Percentiles rank a stretch among this genome's conserved stretches.
phyloP scores from a whole-genome alignment of 805 yeast species.

The Metschnikowia gelsemii region DNA sequence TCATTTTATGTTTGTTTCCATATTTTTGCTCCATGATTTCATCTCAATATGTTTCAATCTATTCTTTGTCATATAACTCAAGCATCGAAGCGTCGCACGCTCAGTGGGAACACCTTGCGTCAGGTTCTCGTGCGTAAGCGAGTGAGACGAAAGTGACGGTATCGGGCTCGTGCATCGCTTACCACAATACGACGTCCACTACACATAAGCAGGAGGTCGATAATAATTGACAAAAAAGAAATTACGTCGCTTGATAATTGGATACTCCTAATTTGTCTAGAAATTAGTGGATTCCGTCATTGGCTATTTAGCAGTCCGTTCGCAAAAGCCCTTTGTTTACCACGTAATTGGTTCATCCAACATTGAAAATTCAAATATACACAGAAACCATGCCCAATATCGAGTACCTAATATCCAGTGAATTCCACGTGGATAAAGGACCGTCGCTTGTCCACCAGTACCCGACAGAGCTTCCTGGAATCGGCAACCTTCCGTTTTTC shows the following conservation, averaged over 20 bases:
- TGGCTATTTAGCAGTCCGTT: too few relatives aligned
- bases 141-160: slow-evolving; percentile 1
- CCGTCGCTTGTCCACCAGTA: slow-evolving; percentile 61
- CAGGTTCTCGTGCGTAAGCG: slow-evolving; percentile 6
- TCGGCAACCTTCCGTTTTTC: slow-evolving; percentile 35
- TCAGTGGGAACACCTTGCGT: slow-evolving; percentile 1
- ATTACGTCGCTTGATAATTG: too few relatives aligned
- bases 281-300: too few relatives aligned
- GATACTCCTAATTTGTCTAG: too few relatives aligned
- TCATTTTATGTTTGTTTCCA: neutral
- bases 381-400: slow-evolving; percentile 36
- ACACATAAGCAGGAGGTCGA: too few relatives aligned
- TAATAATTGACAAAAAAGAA: too few relatives aligned
- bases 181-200: neutral
- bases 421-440: slow-evolving; percentile 78
- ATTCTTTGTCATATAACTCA: too few relatives aligned
- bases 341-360: neutral
- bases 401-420: slow-evolving; percentile 64
- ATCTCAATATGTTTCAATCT: too few relatives aligned
- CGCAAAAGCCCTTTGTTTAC: neutral
- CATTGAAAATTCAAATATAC: too few relatives aligned
- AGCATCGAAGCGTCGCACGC: too few relatives aligned
- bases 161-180: too few relatives aligned
- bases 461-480: slow-evolving; percentile 46
- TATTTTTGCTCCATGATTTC: too few relatives aligned